phyloP scores from a whole-genome alignment of 306 rosid genomes.

The Quercus engelmannii region DNA sequence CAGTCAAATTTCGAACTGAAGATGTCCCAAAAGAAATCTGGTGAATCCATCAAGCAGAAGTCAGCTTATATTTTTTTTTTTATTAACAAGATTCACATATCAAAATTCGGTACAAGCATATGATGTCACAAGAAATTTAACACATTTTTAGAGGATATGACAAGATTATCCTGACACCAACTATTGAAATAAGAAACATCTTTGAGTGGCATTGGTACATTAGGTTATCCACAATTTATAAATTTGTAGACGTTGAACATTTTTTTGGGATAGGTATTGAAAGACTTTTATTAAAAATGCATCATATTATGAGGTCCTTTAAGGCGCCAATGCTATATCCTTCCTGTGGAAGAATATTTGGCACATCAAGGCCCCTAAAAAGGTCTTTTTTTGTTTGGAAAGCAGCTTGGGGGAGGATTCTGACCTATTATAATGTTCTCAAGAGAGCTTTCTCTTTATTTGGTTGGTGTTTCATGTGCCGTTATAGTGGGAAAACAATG shows the following conservation, averaged over 20 bases:
- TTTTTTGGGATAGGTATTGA: no score
- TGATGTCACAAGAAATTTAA: neutral
- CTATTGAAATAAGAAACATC: neutral
- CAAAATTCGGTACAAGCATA: slow-evolving; percentile 3
- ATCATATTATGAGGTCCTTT: no score
- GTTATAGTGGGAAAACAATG: no score
- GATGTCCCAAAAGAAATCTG: slow-evolving; percentile 61
- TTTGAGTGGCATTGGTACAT: neutral
- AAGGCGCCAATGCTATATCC: no score
- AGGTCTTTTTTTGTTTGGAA: no score
- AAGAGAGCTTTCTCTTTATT: no score
- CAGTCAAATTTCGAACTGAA: slow-evolving; percentile 39
- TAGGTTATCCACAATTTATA: neutral
- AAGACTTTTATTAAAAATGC: no score
- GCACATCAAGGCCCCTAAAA: no score
- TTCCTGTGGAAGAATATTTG: no score
- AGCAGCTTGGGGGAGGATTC: no score
- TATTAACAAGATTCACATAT: neutral
- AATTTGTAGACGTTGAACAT: neutral
- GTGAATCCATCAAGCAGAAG: slow-evolving; percentile 20
- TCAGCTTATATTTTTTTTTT: slow-evolving; percentile 21
- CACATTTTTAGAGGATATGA: neutral
- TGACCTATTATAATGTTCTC: no score
- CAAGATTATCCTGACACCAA: neutral
- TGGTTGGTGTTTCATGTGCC: no score